Base-by-base conservation (phyloP, 1,139 yeast species). In the Yamadazyma aaseri region DNA sequence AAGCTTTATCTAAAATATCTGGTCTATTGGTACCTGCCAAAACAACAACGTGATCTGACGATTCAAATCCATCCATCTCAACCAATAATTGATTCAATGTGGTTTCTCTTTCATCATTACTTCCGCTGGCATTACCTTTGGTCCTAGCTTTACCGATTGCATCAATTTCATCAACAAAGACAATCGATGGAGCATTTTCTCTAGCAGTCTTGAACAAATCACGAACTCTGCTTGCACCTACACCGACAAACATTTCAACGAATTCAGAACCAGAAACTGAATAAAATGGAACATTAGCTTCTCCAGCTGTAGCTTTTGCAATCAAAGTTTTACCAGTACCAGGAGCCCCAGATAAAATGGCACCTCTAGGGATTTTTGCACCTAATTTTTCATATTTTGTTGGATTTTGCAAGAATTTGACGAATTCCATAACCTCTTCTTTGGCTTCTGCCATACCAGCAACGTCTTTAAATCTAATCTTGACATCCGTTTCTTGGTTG, bases 291-390 rank as follows among this genome's bases (percentile, higher is more conserved):
- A 92, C 98, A 32, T 92, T 95, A 0, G 97, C 97, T 61, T 92
- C 98, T 45, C 98, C 98, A 1, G 98, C 98, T 28, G 97, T 92
- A 4, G 98, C 98, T 58, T 86, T 90, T n/a, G 98, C 98, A 39
- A 92, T 68, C 44, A 92, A 68, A 1, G 98, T 92, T 60, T 92
- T 92, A 81, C 98, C 98, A 6, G 98, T 92, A 71, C 98, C 98
- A 32, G 98, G 98, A n/a, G 97, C 96, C 40, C 98, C 98, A 10
- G 96, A 86, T 40, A 94, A 68, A 45, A 92, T 87, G 9, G 98
- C 98, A 51, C 98, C 98, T 56, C 97, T 79, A 32, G 98, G 98
- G 45, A 92, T 94, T 60, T 90, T 87, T 12, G 97, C 98, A 28
- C 98, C 98, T 34, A 92, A 68, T 44, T 78, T 80, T 56, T 90